Base-by-base conservation (phyloP, 495 filamentous ascomycete species). In the Umbilicaria muhlenbergii region DNA sequence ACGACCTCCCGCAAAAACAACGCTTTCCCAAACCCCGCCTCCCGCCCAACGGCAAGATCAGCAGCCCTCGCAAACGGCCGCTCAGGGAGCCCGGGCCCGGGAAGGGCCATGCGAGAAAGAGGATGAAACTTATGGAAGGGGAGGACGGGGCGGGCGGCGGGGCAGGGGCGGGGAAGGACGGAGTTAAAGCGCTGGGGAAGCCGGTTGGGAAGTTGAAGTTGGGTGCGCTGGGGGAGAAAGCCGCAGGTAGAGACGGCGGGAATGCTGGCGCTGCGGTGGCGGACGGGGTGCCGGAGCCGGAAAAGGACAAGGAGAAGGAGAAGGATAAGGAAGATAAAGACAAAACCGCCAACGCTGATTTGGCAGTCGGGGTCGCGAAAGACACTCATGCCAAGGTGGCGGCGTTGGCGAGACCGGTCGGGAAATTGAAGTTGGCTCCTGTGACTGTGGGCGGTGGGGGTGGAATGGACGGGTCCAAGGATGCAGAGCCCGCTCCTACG, bases 21-120 rank as follows among this genome's bases (percentile, higher is more conserved):
- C 70, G 89, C 36, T 77, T 81, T 44, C 84, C 87, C n/a, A 84
- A 85, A 52, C 87, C 91, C n/a, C 71, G 91, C 48, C 74, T 99
- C 15, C 87, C 87, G 44, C 86, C 89, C 34, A 94, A 83, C 16
- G 91, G 91, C 46, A 96, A 96, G 68, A 99, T 99, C 42, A 74
- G 80, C 7, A 81, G 78, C 39, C 88, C 89, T 14, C 77, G 87
- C 44, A 99, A 99, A 62, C 72, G 91, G 18, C 84, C 86, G 16
- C 73, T 80, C 34, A 77, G 77, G 54, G 80, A 84, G 48, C 81
- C 83, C 51, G 75, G 80, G 34, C 53, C 53, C 12, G 53, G 75
- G 68, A 46, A 69, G 75, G 47, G 77, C 73, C 38, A 85, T 80
- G 50, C 53, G 58, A 84, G 86, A 65, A 87, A 82, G 66, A 82